Evolutionary conservation across 805 yeast genomes (phyloP).

Genomic region (Wickerhamiella lipophila): DNA sequence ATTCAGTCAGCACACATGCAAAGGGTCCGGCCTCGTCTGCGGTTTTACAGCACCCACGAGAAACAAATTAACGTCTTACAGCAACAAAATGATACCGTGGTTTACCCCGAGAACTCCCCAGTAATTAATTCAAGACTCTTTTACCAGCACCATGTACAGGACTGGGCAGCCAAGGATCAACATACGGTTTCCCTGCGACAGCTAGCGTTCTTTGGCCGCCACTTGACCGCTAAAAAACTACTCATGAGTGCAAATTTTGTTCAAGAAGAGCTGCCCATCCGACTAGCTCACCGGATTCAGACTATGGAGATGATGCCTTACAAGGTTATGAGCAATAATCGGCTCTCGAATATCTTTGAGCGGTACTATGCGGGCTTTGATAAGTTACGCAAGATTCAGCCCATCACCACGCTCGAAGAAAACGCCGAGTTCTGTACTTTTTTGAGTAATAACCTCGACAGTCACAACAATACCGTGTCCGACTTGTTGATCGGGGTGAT

Average conservation of each 20-base stretch:
- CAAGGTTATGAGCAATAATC: conserved; percentile 71
- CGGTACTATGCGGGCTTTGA: conserved; percentile 81
- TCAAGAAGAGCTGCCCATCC: conserved; percentile 65
- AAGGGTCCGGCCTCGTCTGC: conserved; percentile 1
- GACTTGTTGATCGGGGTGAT: conserved; percentile 88
- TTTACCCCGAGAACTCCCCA: conserved; percentile 29
- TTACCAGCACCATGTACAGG: conserved; percentile 59
- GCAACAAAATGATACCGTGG: conserved; percentile 13
- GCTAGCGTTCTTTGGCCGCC: conserved; percentile 77
- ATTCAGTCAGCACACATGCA: conserved; percentile 3
- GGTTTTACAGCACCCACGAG: conserved; percentile 11
- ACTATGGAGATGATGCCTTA: conserved; percentile 76
- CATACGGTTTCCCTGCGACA: conserved; percentile 87
- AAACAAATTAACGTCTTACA: conserved; percentile 12
- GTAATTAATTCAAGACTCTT: conserved; percentile 61
- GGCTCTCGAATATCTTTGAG: conserved; percentile 77
- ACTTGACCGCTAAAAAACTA: conserved; percentile 61
- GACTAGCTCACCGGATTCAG: conserved; percentile 67
- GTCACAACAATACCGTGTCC: conserved; percentile 71
- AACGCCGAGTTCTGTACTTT: conserved; percentile 60
- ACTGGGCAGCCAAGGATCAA: conserved; percentile 53
- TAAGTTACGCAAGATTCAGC: conserved; percentile 60
- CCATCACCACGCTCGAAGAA: conserved; percentile 56
- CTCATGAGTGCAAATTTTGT: conserved; percentile 81
- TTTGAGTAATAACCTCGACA: conserved; percentile 49